Evolutionary conservation across 2,329 filamentous ascomycete genomes (phyloP), one percentile per base, ranked within the genome.

Genomic region (Allantophomopsis lycopodina): DNA sequence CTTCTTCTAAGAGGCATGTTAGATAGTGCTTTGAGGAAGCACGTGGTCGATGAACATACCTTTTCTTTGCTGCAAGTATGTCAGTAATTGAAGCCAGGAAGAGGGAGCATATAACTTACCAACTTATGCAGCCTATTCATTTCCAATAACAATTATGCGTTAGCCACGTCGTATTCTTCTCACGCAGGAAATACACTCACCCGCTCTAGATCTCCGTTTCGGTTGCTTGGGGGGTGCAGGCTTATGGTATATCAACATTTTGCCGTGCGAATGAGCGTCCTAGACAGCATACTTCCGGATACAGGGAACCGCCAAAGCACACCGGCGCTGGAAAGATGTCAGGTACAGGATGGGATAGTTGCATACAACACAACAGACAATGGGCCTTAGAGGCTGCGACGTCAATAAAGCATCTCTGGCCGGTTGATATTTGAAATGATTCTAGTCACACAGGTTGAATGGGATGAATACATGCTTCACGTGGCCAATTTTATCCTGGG

Each of bases 221-320:
- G 72, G 72, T 35, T 64, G 59, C 56, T 74, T 76, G n/a, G 72
- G 69, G 36, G 64, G 55, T 42, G 72, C 72, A 37, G 68, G 56
- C 54, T 63, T 66, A n/a, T 71, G 73, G 51, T 74, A 77, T 35
- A 77, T 55, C 48, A 77, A 57, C 73, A 76, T 76, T 5, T 14
- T 52, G 23, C 21, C 14, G 16, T 28, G 23, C 23, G 23, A 28
- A 28, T 28, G 23, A 28, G 23, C 23, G 23, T 28, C 23, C 5
- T 28, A 28, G 23, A 28, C 7, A 20, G 18, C 23, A 28, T 28
- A 28, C 10, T 28, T 28, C 23, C 23, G 23, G 23, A 12, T 28
- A 28, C 23, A 8, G 23, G 23, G 23, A 28, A 28, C 11, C 23
- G 23, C 23, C 23, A 28, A 8, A 28, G 23, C 23, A 28, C 23